Conservation (phyloP, 2,329 filamentous ascomycete genomes). For the Bipolaris victoriae region DNA sequence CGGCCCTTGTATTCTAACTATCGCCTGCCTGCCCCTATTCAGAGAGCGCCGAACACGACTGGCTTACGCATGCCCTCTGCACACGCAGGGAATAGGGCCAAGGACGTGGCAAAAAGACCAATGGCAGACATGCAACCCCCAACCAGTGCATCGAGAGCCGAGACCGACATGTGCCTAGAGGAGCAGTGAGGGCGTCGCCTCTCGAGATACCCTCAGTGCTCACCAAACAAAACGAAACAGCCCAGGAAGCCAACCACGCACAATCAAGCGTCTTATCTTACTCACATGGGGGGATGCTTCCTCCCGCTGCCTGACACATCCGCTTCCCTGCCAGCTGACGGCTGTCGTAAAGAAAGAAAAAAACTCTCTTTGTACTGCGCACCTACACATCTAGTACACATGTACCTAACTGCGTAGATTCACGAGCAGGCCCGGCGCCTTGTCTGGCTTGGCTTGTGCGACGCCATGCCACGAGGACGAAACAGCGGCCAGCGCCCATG, state of each 20-base stretch:
- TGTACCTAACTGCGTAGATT: too few species aligned
- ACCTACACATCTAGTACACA: too few species aligned
- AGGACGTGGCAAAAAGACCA: neutral
- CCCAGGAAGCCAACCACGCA: too few species aligned
- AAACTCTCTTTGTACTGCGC: too few species aligned
- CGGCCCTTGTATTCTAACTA: neutral
- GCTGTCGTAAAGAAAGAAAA: too few species aligned
- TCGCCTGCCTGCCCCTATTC: neutral
- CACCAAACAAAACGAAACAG: neutral
- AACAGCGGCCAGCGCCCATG: constrained; percentile 3
- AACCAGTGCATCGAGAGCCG: neutral
- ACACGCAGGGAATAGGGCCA: neutral
- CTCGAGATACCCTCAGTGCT: neutral
- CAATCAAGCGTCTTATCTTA: neutral
- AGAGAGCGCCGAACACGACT: neutral
- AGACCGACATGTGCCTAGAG: neutral
- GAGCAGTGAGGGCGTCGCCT: too few species aligned
- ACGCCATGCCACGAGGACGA: constrained; percentile 2
- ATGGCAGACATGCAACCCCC: too few species aligned
- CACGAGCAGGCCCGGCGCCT: neutral
- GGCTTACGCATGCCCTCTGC: neutral
- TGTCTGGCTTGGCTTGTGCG: constrained; percentile 1
- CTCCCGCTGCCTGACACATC: too few species aligned
- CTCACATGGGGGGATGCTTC: too few species aligned
- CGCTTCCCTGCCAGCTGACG: too few species aligned